Evolutionary conservation across 1,284 basidiomycete species (phyloP), one percentile per base, ranked within the genome.

Genomic region (Salmacisia buchloeana): DNA sequence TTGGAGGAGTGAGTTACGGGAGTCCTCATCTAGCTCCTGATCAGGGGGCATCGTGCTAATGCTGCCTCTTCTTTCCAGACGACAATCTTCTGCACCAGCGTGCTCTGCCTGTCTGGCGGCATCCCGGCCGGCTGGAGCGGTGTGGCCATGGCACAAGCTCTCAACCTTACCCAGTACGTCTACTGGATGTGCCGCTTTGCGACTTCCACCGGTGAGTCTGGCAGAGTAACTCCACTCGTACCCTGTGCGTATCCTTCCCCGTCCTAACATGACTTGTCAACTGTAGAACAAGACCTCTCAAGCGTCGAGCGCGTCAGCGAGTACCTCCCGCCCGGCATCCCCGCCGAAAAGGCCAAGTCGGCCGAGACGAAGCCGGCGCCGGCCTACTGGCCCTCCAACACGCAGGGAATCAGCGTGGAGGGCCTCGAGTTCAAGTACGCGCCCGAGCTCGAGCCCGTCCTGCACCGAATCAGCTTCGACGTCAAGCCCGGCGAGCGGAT

Each of bases 271-370:
- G 10, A 38, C 10, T 38, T 9, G 36, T 39, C 23, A 15, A 34
- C 6, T 2, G 13, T 62, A 15, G 45, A 52, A 18, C 41, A 45
- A 63, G 80, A 77, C 4, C 77, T 81, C 61, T 78, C 79, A 66
- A 91, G 91, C 15, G 83, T 97, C 56, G 94, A 97, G 80, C 88
- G 93, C 46, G 86, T 96, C 76, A 91, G 91, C 77, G 91, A 92
- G 77, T 94, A 92, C 80, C 68, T 18, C 34, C 69, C 12, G 36
- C 78, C 0, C 77, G 64, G 54, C 36, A 52, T 71, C 57, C 59
- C 61, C 13, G n/a, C 13, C 33, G 63, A 64, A 33, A 29, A 41
- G 6, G 25, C 59, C 2, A 31, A 25, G 33, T 56, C 59, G 4
- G 31, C 23, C 13, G 46, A 64, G 21, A 52, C 45, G 13, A 52